Base-by-base conservation (phyloP, 208 protist genomes). In the Crithidia expoeki region DNA sequence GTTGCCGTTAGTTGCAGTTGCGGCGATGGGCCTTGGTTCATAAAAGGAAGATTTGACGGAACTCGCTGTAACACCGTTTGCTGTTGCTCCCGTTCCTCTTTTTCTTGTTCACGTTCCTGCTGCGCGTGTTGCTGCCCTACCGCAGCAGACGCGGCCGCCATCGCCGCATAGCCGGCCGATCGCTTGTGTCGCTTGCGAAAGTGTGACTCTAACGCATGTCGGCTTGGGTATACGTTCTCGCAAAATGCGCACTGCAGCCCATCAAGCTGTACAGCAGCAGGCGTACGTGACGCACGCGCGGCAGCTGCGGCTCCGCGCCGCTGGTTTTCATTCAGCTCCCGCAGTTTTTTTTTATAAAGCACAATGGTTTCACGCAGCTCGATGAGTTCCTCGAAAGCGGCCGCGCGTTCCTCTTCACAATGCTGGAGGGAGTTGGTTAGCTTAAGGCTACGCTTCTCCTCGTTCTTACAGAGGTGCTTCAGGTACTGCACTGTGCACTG, bases 401-500 rank as follows among this genome's bases (percentile, higher is more conserved):
- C 81, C 50, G 84, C 80, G 23, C 81, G 74, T 60, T 91, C 83
- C 47, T 82, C 75, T 38, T 85, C 51, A 11, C 72, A 72, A 11
- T 65, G 68, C 30, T 59, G 63, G 32, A 76, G 56, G 14, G 72
- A 36, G n/a, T 61, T 73, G 2, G 42, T 52, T 21, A 67, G 12
- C 19, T 65, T 74, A 2, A 56, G 32, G 27, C 34, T 56, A 12
- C 42, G 46, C 68, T 69, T 72, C 51, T 84, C 71, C 25, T 81
- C 64, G 7, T 38, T 58, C 36, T 70, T 74, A 25, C 64, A 2
- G 40, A 58, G 49, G 55, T 89, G 65, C 23, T 63, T 30, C 38
- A 86, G 61, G 64, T 93, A 95, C 64, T 95, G 90, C 25, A 95
- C 81, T 5, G 86, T 92, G 72, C 90, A 92, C 71, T 95, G 90